Evolutionary conservation across 306 rosid species (phyloP), one percentile per base, ranked within the genome.

Genomic region (Lotus japonicus): DNA sequence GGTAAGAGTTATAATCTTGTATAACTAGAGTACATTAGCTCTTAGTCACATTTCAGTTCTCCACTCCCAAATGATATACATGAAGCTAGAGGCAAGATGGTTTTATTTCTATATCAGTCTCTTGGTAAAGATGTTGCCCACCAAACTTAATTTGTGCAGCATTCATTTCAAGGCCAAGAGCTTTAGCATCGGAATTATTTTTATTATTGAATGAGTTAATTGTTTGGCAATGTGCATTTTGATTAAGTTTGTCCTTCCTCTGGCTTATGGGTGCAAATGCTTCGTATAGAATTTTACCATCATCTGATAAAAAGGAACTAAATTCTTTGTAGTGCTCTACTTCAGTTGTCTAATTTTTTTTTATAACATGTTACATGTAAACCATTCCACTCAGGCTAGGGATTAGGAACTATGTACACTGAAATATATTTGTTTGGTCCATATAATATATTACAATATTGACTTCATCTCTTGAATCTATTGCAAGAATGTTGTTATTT

Each of bases 401-500:
- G 43, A 26, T 68, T 69, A 49, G 73, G 52, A 64, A 50, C 50
- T 45, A 17, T 62, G 4, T 28, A 42, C 36, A 41, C 21, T 50
- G 26, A 9, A 43, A 10, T 49, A 42, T 55, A 9, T 64, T 33
- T 46, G 18, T 54, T 66, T 66, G 26, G 62, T 62, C 16, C 23
- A 9, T 56, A 19, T 69, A 53, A 61, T 72, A 54, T 45, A 39
- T 46, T 68, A 15, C 70, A 46, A 64, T 69, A 67, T 84, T 84
- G 68, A 84, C 79, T 77, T 59, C 51, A 52, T 56, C 52, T 75
- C 18, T 75, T 58, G 51, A 55, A 81, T 81, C 56, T 77, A 70
- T 66, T 84, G 60, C 84, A 50, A 91, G 99, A 94, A 94, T 78
- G 79, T 94, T 77, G 95, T 88, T 69, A 84, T 94, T 68, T 90